Conservation (phyloP, 192 early-diverging fungal species). For the Umbelopsis sp. region DNA sequence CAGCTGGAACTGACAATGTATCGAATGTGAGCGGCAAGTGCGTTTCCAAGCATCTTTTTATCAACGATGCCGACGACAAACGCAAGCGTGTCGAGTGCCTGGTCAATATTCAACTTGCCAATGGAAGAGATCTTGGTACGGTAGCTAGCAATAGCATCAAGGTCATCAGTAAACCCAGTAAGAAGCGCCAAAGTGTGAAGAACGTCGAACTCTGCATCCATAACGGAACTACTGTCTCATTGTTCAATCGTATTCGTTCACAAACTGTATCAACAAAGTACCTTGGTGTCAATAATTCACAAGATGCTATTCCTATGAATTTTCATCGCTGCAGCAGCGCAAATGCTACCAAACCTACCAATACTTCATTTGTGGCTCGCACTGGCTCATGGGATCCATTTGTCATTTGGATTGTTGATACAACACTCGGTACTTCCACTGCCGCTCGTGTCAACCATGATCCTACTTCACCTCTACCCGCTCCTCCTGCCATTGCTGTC, state of each 20-base stretch:
- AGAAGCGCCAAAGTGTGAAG: constrained; percentile 84
- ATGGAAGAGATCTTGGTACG: constrained; percentile 62
- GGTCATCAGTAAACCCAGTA: constrained; percentile 91
- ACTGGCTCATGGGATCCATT: constrained; percentile 85
- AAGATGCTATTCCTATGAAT: constrained; percentile 30
- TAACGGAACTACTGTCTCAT: constrained; percentile 82
- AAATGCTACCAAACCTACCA: constrained; percentile 26
- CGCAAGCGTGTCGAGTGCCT: constrained; percentile 74
- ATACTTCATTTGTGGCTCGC: constrained; percentile 75
- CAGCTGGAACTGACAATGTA: constrained; percentile 42
- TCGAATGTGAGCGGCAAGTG: constrained; percentile 68
- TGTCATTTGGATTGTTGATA: constrained; percentile 83
- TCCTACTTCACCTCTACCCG: constrained; percentile 52
- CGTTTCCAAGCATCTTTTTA: constrained; percentile 82
- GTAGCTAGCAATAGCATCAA: constrained; percentile 81
- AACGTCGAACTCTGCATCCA: constrained; percentile 84
- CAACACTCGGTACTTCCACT: constrained; percentile 42
- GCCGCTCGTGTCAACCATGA: constrained; percentile 26
- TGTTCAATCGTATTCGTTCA: constrained; percentile 89
- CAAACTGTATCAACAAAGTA: constrained; percentile 93
- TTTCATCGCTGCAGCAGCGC: constrained; percentile 13
- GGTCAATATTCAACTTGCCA: constrained; percentile 70
- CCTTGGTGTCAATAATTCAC: constrained; percentile 57
- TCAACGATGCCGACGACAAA: constrained; percentile 85
- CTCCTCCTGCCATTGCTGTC: constrained; percentile 67